Base-by-base conservation (phyloP, 345 rosid genomes). In the Eucalyptus cladocalyx region DNA sequence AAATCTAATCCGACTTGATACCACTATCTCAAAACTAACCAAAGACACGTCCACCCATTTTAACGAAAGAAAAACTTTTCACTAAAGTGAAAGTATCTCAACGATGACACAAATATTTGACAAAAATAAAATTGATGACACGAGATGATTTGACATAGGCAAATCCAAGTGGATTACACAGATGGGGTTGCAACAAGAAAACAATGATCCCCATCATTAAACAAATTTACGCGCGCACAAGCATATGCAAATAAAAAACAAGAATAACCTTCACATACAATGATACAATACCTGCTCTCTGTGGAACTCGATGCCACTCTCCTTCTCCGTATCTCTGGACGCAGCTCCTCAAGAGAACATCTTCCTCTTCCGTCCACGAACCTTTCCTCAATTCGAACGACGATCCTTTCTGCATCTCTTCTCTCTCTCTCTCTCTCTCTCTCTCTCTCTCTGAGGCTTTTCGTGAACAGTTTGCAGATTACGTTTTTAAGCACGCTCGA, bases 331-430 rank as follows among this genome's bases (percentile, higher is more conserved):
- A 88, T n/a, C 45, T 65, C 30, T 87, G 91, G 80, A 93, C 69
- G 89, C 95, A 92, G 15, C 89, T 88, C 86, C 90, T 91, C 28
- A 95, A 91, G 40, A 93, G 95, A 80, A 45, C 67, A 53, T 94
- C 96, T 93, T 94, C 96, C 88, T 92, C 94, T 76, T 88, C 87
- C 23, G 93, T 92, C 94, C 96, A 94, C 49, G 93, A 89, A 48
- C 95, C 96, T 92, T 93, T 95, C 62, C 92, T 92, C 48, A 94
- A 56, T 21, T 91, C 90, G 5, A 86, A 11, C 62, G 21, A 45
- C 8, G 88, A 40, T 6, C 88, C 86, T 86, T 72, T 90, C 94
- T 90, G 92, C 30, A 87, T 87, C 42, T 37, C n/a, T 43, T 19
- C 9, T 47, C 48, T 47, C 13, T 43, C 48, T 45, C 18, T 24